Percentiles rank a stretch among this genome's conserved stretches.
Evolutionary conservation across 768 basidiomycete species (phyloP).

Genomic region (Inosperma sp.): DNA sequence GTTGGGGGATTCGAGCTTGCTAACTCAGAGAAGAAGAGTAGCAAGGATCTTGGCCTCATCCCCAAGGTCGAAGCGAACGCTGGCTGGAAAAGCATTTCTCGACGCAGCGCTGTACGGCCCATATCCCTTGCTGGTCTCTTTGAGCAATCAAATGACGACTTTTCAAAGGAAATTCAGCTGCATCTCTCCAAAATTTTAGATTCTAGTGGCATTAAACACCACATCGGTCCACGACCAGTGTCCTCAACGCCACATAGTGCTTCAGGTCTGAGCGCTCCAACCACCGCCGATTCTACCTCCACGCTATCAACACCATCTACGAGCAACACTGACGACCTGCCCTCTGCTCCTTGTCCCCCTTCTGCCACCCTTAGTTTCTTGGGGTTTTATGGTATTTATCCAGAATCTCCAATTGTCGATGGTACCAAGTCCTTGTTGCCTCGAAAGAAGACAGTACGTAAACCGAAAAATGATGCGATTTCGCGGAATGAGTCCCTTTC

Average conservation of each 20-base stretch:
- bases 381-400: constrained; percentile 35
- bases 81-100: constrained; percentile 20
- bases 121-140: constrained; percentile 28
- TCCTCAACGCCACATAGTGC: constrained; percentile 22
- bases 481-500: constrained; percentile 16
- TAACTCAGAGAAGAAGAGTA: constrained; percentile 8
- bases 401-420: constrained; percentile 28
- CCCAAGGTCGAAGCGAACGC: constrained; percentile 10
- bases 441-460: constrained; percentile 18
- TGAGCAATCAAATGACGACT: constrained; percentile 21
- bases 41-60: constrained; percentile 13
- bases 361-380: constrained; percentile 35
- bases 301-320: constrained; percentile 11
- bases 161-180: constrained; percentile 26
- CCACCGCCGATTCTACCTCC: constrained; percentile 20
- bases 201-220: constrained; percentile 22
- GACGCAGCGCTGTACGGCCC: constrained; percentile 21
- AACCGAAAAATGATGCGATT: constrained; percentile 16
- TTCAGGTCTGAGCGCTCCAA: constrained; percentile 16
- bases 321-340: constrained; percentile 10
- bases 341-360: constrained; percentile 27
- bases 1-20: constrained; percentile 7
- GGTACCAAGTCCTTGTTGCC: constrained; percentile 9
- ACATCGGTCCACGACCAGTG: constrained; percentile 17
- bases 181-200: constrained; percentile 29